Percentiles rank a stretch among this genome's conserved stretches.
These are phyloP conservation scores for Rhizopogon sp. DNA, from an alignment of 768 basidiomycete species.

Conservation along the genomic window DNA sequence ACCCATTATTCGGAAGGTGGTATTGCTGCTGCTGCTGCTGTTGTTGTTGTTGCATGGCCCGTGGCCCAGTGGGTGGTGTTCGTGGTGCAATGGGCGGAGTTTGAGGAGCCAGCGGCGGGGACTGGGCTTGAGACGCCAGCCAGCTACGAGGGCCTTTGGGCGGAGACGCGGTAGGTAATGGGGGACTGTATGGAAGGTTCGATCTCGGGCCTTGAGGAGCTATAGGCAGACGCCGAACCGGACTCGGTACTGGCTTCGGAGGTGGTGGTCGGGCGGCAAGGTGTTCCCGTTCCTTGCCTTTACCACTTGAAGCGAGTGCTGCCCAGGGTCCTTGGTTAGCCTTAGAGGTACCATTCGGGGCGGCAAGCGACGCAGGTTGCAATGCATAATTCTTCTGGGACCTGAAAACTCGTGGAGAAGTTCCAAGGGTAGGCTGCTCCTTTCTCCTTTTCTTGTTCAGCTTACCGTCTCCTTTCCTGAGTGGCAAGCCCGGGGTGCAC, in stretches of 20 bases:
- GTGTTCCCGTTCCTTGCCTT: constrained; percentile 1
- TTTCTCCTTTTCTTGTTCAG: constrained; percentile 6
- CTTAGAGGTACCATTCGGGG: not conserved
- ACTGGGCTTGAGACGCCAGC: not conserved
- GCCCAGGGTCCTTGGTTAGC: not conserved
- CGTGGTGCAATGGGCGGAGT: not conserved
- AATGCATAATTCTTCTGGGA: not conserved
- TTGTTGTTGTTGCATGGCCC: not conserved
- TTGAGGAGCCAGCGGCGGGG: not conserved
- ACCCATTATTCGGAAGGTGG: not conserved
- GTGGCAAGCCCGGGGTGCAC: not conserved
- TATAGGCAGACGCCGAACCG: not conserved
- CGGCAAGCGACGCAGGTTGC: not conserved
- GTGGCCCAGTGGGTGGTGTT: not conserved
- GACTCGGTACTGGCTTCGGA: not conserved
- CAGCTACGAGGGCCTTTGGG: constrained; percentile 1
- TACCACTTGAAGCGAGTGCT: not conserved
- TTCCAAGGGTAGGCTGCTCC: constrained; percentile 1
- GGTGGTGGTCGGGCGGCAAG: not conserved
- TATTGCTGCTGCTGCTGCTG: not conserved
- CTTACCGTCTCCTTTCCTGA: not conserved
- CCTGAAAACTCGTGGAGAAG: not conserved
- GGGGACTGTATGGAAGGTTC: not conserved
- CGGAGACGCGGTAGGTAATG: not conserved
- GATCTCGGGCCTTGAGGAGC: not conserved